A percentile compares a stretch with the other conserved stretches of the same genome.
Conservation (phyloP, 371 early-diverging fungal species). For the Rhizopus microsporus region DNA sequence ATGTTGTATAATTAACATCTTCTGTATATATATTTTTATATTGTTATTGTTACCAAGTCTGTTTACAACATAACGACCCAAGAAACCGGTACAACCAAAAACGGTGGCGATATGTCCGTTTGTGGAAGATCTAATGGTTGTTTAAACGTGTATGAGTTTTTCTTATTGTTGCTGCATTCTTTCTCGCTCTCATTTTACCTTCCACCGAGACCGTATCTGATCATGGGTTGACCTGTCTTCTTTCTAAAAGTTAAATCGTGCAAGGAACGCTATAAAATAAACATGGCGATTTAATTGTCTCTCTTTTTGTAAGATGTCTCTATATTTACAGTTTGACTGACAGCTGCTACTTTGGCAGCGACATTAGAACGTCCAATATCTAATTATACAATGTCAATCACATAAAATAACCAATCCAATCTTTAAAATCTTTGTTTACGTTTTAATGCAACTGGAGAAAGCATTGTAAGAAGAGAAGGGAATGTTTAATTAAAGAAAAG, state of each 20-base stretch:
- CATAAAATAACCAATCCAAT: no score
- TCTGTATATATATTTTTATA: not conserved
- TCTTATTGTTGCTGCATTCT: not conserved
- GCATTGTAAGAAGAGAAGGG: conserved; percentile 20
- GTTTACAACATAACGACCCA: conserved; percentile 92
- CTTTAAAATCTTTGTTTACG: conserved; percentile 20
- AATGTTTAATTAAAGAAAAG: not conserved
- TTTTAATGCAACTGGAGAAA: conserved; percentile 30
- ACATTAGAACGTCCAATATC: conserved; percentile 38
- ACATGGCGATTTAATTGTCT: no score
- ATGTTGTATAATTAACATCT: not conserved
- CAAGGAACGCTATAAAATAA: conserved; percentile 57
- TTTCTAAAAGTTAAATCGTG: conserved; percentile 69
- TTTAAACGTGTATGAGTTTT: not conserved
- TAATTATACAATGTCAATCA: conserved; percentile 4
- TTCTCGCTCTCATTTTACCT: conserved; percentile 49
- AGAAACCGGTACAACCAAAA: conserved; percentile 95
- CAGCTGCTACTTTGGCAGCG: conserved; percentile 22
- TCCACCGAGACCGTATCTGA: conserved; percentile 70
- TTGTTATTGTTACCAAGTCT: conserved; percentile 68
- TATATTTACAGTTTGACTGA: conserved; percentile 32
- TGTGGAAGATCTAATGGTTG: conserved; percentile 58
- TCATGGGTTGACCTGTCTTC: conserved; percentile 69
- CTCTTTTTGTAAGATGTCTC: not conserved
- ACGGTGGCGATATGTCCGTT: conserved; percentile 92